These are phyloP conservation scores for Pleurotus ostreatus DNA, from an alignment of 768 basidiomycete genomes.

Conservation along the genomic window DNA sequence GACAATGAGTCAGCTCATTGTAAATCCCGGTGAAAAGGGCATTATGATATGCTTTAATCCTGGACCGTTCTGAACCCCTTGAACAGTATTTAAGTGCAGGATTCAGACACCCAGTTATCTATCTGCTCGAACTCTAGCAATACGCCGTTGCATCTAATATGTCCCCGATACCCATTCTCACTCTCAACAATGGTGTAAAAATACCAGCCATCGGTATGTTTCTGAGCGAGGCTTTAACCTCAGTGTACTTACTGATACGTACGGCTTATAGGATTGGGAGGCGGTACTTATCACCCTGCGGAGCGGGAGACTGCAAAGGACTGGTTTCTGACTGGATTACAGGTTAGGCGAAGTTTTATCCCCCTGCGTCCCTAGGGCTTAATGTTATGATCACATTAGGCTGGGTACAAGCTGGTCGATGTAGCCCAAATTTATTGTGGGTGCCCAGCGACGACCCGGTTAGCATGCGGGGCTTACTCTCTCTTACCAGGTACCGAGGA, in stretches of 20 bases:
- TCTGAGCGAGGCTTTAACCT: neutral
- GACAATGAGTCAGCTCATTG: too few relatives aligned
- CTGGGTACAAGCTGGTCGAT: slow-evolving; percentile 39
- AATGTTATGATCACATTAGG: slow-evolving; percentile 17
- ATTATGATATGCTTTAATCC: too few relatives aligned
- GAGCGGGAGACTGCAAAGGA: slow-evolving; percentile 26
- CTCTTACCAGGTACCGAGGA: slow-evolving; percentile 30
- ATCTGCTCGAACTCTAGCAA: too few relatives aligned
- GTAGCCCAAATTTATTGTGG: slow-evolving; percentile 32
- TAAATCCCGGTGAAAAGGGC: too few relatives aligned
- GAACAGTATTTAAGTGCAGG: too few relatives aligned
- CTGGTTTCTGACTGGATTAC: slow-evolving; percentile 38
- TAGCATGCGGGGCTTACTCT: neutral
- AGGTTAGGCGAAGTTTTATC: slow-evolving; percentile 19
- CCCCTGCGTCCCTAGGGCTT: neutral
- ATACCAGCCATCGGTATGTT: neutral
- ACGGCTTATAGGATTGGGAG: slow-evolving; percentile 30
- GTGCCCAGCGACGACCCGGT: neutral
- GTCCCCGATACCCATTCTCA: neutral
- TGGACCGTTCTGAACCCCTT: too few relatives aligned
- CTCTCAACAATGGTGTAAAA: neutral
- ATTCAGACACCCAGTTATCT: too few relatives aligned
- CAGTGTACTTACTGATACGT: neutral
- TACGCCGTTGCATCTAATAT: neutral
- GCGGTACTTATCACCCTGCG: slow-evolving; percentile 28